These are phyloP conservation scores for Didymella arachidicola DNA, from an alignment of 2,329 filamentous ascomycete genomes.

Conservation along the genomic window DNA sequence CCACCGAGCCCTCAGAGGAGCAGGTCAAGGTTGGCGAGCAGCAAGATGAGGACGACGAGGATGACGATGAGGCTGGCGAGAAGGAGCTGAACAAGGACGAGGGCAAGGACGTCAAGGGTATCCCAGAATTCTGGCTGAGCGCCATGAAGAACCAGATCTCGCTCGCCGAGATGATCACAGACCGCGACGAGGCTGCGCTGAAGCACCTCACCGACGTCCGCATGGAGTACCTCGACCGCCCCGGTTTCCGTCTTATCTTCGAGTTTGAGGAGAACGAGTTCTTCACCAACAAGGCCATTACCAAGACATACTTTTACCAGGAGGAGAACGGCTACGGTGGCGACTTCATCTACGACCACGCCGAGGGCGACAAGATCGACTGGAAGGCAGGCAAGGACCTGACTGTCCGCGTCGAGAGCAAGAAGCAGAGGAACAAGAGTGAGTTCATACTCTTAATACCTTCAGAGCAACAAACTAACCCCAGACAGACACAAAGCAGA, in stretches of 20 bases:
- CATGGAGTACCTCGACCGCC: conserved; percentile 99
- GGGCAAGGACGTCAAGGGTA: conserved; percentile 71
- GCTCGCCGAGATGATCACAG: conserved; percentile 97
- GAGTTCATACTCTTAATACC: conserved; percentile 48
- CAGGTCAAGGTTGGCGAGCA: conserved; percentile 88
- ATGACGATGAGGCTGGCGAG: conserved; percentile 61
- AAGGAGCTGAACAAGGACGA: conserved; percentile 67
- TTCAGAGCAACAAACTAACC: conserved; percentile 24
- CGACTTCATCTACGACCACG: conserved; percentile 99
- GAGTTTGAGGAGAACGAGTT: conserved; percentile 95
- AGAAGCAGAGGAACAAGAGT: conserved; percentile 99
- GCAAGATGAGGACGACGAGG: conserved; percentile 73
- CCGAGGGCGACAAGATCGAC: conserved; percentile 96
- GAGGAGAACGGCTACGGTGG: conserved; percentile 98
- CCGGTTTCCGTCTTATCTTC: conserved; percentile 97
- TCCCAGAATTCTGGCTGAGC: conserved; percentile 99
- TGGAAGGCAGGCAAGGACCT: conserved; percentile 95
- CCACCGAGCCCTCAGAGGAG: conserved; percentile 81
- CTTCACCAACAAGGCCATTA: conserved; percentile 96
- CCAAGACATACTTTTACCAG: conserved; percentile 99
- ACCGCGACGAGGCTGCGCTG: conserved; percentile 92
- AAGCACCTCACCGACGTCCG: conserved; percentile 91
- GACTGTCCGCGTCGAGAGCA: conserved; percentile 94
- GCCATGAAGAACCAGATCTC: conserved; percentile 99
- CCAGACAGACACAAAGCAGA: conserved; percentile 91